Evolutionary conservation across 2,329 filamentous ascomycete genomes (phyloP).

Genomic region (Lasiodiplodia theobromae): DNA sequence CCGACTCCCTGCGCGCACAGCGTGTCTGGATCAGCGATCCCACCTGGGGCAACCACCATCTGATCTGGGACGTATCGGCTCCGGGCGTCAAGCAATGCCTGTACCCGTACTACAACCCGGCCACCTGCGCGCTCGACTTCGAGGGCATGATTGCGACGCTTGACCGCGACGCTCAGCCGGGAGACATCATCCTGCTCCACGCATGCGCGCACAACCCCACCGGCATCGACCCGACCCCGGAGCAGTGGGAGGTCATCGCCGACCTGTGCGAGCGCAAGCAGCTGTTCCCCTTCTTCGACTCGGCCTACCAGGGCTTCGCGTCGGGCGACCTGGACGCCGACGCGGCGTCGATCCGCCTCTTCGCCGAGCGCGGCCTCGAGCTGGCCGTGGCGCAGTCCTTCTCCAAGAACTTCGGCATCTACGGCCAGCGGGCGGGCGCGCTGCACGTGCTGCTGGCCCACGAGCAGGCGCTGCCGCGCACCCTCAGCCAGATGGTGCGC

Average conservation of each 20-base stretch:
- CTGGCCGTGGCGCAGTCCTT: constrained; percentile 46
- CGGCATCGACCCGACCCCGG: constrained; percentile 44
- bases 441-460: constrained; percentile 34
- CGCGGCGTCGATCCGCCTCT: constrained; percentile 46
- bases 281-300: constrained; percentile 48
- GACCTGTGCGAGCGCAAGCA: constrained; percentile 39
- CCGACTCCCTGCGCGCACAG: constrained; percentile 33
- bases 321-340: constrained; percentile 45
- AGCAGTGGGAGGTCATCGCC: constrained; percentile 46
- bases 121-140: constrained; percentile 40
- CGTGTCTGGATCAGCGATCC: constrained; percentile 45
- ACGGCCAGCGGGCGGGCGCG: constrained; percentile 46
- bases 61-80: constrained; percentile 39
- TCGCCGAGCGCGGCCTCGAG: constrained; percentile 32
- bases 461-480: constrained; percentile 12
- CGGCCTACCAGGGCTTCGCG: constrained; percentile 51
- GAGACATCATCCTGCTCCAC: constrained; percentile 48
- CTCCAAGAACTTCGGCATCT: constrained; percentile 49
- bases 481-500: constrained; percentile 15
- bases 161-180: constrained; percentile 34
- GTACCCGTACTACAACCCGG: constrained; percentile 41
- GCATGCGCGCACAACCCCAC: constrained; percentile 50
- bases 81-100: constrained; percentile 33
- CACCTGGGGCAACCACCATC: constrained; percentile 44
- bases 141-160: constrained; percentile 39